Conservation (phyloP, 176 grass and related monocot species). For the Hyparrhenia diplandra region DNA sequence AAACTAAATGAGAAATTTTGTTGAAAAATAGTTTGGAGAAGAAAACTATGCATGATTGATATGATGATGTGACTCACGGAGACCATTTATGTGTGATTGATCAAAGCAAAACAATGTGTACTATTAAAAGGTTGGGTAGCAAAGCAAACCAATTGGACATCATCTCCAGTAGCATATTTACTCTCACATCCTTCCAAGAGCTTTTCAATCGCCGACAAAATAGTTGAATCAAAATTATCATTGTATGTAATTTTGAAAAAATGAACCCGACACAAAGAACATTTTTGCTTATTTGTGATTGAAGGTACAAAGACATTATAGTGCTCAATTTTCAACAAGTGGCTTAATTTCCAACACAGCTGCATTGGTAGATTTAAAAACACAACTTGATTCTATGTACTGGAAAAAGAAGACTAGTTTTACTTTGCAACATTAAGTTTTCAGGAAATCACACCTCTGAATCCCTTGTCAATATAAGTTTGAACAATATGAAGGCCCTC, state of each 20-base stretch:
- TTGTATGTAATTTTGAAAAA: not conserved
- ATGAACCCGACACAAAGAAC: not conserved
- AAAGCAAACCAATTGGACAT: slow-evolving; percentile 71
- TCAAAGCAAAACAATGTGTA: slow-evolving; percentile 14
- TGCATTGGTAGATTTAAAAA: not conserved
- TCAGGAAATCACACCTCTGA: slow-evolving; percentile 52
- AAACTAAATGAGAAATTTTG: not conserved
- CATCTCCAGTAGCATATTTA: slow-evolving; percentile 84
- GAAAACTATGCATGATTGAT: not conserved
- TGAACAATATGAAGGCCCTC: slow-evolving; percentile 55
- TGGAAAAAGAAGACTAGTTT: not conserved
- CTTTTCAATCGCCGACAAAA: slow-evolving; percentile 65
- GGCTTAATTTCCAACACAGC: not conserved
- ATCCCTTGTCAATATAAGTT: slow-evolving; percentile 78
- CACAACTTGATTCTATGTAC: not conserved
- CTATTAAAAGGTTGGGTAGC: slow-evolving; percentile 13
- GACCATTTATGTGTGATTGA: not conserved
- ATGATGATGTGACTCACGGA: not conserved
- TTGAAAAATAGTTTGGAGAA: not conserved
- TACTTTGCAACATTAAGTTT: not conserved
- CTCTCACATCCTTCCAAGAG: slow-evolving; percentile 55
- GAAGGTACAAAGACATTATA: not conserved
- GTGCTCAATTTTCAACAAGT: not conserved
- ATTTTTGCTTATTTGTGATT: not conserved
- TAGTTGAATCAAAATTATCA: not conserved